Evolutionary conservation across 805 yeast genomes (phyloP).

Genomic region (Starmera caribaea): DNA sequence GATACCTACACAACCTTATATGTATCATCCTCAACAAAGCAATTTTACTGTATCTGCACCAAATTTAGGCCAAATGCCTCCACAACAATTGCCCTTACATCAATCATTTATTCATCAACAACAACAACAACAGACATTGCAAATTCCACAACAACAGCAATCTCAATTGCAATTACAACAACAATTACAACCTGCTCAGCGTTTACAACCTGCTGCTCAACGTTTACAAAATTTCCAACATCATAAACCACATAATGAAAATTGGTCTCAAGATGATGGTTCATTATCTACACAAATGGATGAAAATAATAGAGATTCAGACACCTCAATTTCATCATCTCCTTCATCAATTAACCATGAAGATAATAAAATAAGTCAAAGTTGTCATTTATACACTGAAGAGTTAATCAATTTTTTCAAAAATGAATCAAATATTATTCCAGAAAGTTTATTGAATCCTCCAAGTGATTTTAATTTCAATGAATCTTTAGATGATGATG

Average conservation of each 20-base stretch:
- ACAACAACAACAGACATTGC: slow-evolving; percentile 15
- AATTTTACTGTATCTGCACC: slow-evolving; percentile 1
- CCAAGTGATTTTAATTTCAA: slow-evolving; percentile 58
- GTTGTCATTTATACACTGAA: slow-evolving; percentile 20
- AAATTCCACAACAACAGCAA: slow-evolving; percentile 10
- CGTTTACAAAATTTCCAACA: background rate
- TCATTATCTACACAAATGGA: slow-evolving; percentile 19
- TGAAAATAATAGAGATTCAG: slow-evolving; percentile 25
- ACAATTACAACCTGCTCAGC: slow-evolving; percentile 18
- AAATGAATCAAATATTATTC: slow-evolving; percentile 22
- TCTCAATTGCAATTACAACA: slow-evolving; percentile 19
- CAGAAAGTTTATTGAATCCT: slow-evolving; percentile 35
- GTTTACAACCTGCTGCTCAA: slow-evolving; percentile 6
- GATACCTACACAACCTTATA: background rate
- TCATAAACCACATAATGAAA: slow-evolving; percentile 6
- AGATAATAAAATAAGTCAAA: slow-evolving; percentile 19
- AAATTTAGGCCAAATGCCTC: slow-evolving; percentile 10
- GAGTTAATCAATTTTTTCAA: slow-evolving; percentile 42
- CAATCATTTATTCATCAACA: slow-evolving; percentile 14
- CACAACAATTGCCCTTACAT: slow-evolving; percentile 10
- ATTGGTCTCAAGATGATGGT: slow-evolving; percentile 24
- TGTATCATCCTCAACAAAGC: slow-evolving; percentile 1
- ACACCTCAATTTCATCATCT: slow-evolving; percentile 30
- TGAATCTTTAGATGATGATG: slow-evolving; percentile 67
- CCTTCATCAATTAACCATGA: slow-evolving; percentile 12